Evolutionary conservation across 805 yeast species (phyloP).

Genomic region (Cyberlindnera xishuangbannaensis): DNA sequence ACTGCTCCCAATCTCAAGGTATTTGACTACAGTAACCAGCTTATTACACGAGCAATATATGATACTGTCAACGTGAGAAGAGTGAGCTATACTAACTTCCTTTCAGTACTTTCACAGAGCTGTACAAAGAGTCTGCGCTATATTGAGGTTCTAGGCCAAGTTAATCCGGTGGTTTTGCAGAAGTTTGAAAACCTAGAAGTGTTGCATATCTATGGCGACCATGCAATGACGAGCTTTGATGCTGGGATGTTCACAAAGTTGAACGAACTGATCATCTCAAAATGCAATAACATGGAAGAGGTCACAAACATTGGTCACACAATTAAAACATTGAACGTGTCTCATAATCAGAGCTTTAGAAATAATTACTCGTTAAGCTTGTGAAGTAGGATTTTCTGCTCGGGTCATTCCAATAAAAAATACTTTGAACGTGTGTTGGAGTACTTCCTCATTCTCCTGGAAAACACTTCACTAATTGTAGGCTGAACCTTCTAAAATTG

Average conservation of each 20-base stretch:
- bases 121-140: conserved; percentile 7
- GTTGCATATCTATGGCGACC: conserved; percentile 18
- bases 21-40: conserved; percentile 14
- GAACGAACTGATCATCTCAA: conserved; percentile 11
- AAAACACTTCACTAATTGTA: too few species aligned
- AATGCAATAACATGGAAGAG: conserved; percentile 8
- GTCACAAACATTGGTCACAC: conserved; percentile 1
- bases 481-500: too few species aligned
- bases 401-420: too few species aligned
- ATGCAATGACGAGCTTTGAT: conserved; percentile 6
- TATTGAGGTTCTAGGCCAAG: conserved; percentile 14
- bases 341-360: neutral
- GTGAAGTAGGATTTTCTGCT: too few species aligned
- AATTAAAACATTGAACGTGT: neutral
- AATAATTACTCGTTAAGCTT: neutral
- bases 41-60: conserved; percentile 12
- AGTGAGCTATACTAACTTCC: conserved; percentile 14
- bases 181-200: conserved; percentile 10
- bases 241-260: conserved; percentile 6
- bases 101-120: conserved; percentile 6
- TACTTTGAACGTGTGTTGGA: too few species aligned
- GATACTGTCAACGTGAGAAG: conserved; percentile 13
- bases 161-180: conserved; percentile 7
- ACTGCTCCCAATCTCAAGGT: conserved; percentile 14
- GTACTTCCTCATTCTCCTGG: too few species aligned